Conservation (phyloP, 768 basidiomycete species). For the Pluteus cervinus region DNA sequence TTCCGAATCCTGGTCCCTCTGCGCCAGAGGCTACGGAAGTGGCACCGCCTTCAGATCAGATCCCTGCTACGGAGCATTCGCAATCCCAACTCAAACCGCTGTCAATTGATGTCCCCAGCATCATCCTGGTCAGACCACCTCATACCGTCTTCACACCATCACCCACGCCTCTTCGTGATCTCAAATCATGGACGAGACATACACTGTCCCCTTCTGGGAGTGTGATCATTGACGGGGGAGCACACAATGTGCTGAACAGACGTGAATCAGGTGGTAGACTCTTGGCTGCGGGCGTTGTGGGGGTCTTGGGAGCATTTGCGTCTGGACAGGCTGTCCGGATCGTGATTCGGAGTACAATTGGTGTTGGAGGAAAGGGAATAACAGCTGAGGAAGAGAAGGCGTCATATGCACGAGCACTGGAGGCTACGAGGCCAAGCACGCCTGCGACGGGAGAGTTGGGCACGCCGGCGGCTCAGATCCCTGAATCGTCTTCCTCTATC, state of each 20-base stretch:
- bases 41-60: conserved; percentile 5
- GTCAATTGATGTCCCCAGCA: too few relatives aligned
- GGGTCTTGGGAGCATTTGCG: conserved; percentile 85
- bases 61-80: conserved; percentile 1
- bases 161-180: conserved; percentile 64
- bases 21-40: conserved; percentile 1
- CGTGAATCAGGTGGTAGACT: conserved; percentile 87
- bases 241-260: conserved; percentile 77
- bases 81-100: not conserved
- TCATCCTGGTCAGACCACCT: conserved; percentile 46
- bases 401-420: conserved; percentile 31
- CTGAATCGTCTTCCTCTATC: too few relatives aligned
- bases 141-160: conserved; percentile 89
- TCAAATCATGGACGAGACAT: conserved; percentile 97
- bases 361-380: conserved; percentile 21
- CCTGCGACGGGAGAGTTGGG: conserved; percentile 39
- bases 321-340: conserved; percentile 92
- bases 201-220: conserved; percentile 86
- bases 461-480: conserved; percentile 38
- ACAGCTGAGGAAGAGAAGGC: conserved; percentile 17
- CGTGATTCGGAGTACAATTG: conserved; percentile 40
- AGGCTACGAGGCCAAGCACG: conserved; percentile 49
- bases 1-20: conserved; percentile 16
- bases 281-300: conserved; percentile 87
- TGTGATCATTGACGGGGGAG: conserved; percentile 85